A percentile compares a stretch with the other conserved stretches of the same genome.
Evolutionary conservation across 495 filamentous ascomycete species (phyloP).

Genomic region (Daldinia grandis): DNA sequence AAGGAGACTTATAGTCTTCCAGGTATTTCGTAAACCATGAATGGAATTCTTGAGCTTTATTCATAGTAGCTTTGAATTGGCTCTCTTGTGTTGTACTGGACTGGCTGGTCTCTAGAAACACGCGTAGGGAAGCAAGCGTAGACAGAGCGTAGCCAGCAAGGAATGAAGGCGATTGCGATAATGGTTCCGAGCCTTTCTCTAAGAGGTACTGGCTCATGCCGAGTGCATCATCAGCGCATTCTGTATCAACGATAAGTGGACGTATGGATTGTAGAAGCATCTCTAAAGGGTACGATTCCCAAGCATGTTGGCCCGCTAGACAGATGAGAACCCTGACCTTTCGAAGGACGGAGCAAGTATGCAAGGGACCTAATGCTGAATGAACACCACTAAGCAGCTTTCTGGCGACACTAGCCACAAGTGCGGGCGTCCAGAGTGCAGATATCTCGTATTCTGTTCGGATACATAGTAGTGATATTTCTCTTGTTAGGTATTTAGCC

Average conservation of each 20-base stretch:
- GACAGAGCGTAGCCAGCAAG: constrained; percentile 79
- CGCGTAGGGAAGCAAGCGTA: constrained; percentile 74
- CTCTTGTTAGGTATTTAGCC: constrained; percentile 73
- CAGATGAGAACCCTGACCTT: constrained; percentile 84
- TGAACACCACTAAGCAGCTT: constrained; percentile 82
- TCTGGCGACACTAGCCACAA: constrained; percentile 78
- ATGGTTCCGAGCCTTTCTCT: constrained; percentile 69
- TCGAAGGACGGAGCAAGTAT: constrained; percentile 84
- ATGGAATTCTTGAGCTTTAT: constrained; percentile 72
- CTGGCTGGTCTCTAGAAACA: constrained; percentile 73
- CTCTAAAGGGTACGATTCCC: constrained; percentile 85
- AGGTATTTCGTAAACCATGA: constrained; percentile 75
- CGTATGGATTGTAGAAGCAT: constrained; percentile 86
- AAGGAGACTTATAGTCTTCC: constrained; percentile 60
- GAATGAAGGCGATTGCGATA: constrained; percentile 73
- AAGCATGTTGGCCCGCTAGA: constrained; percentile 73
- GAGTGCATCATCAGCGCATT: constrained; percentile 92
- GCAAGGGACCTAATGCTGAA: constrained; percentile 84
- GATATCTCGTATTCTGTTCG: constrained; percentile 69
- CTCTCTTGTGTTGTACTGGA: constrained; percentile 77
- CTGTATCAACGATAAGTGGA: constrained; percentile 78
- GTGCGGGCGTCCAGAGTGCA: constrained; percentile 77
- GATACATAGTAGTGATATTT: constrained; percentile 78
- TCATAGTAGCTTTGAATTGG: constrained; percentile 74
- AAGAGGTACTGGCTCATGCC: constrained; percentile 89